Base-by-base conservation (phyloP, 108 stramenopile species). In the Phaeodactylum tricornutum region DNA sequence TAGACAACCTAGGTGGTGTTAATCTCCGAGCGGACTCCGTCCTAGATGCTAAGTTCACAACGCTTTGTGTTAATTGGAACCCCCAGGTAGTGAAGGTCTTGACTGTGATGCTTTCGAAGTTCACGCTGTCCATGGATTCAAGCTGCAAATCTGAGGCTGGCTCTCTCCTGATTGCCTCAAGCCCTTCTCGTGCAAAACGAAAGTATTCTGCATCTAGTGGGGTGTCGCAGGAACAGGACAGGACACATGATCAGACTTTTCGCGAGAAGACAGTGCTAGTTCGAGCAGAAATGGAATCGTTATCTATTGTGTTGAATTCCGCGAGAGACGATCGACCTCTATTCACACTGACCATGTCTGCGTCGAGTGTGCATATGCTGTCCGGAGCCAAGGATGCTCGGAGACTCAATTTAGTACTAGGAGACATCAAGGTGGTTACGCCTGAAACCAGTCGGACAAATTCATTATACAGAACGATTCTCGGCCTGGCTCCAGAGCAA, bases 41-140 rank as follows among this genome's bases (percentile, higher is more conserved):
- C 7, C 19, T 87, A 28, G 66, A 88, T 53, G 86, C 75, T 0
- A 78, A 65, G 23, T 90, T 90, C 53, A 66, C 79, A 0, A 83
- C 77, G 45, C 67, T 90, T 5, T 75, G 66, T 41, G 61, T 90
- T 22, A 82, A 90, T 36, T 90, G 84, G 84, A 90, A 90, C 38
- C 88, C 88, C 0, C 59, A 59, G 47, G 56, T 33, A 26, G 58
- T 81, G 62, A 71, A 60, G 47, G 46, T 66, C 17, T 36, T 81
- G 1, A 61, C 62, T 22, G 56, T 27, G 3, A 50, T 67, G 43
- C 47, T 77, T 27, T 48, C 47, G 2, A 49, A 52, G 14, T 67
- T 80, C 31, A 28, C 53, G 7, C 50, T 38, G 26, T 57, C 74
- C 39, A 53, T 67, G 16, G 66, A 51, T 24, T 46, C n/a, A 19